Percentiles rank a stretch among this genome's conserved stretches.
Evolutionary conservation across 495 filamentous ascomycete species (phyloP).

Genomic region (Lophiostoma macrostomum): DNA sequence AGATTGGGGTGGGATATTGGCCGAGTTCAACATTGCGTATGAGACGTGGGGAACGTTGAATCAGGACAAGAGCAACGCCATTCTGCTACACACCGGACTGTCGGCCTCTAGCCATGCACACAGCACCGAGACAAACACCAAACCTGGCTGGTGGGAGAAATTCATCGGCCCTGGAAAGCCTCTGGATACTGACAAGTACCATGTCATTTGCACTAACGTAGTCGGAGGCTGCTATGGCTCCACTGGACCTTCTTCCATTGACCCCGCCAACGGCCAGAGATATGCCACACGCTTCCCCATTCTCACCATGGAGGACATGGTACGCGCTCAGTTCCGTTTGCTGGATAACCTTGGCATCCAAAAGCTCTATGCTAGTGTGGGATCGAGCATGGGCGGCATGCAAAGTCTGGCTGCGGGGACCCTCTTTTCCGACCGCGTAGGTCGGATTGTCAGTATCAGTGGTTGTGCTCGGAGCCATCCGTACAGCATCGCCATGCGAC

Average conservation of each 20-base stretch:
- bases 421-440: constrained; percentile 75
- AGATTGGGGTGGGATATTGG: constrained; percentile 89
- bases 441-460: constrained; percentile 81
- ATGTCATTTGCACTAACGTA: constrained; percentile 94
- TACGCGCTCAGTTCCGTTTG: constrained; percentile 87
- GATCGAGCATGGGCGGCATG: constrained; percentile 98
- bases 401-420: constrained; percentile 90
- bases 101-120: constrained; percentile 95
- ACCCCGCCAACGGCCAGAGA: constrained; percentile 80
- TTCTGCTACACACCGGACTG: constrained; percentile 89
- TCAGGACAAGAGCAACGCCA: constrained; percentile 76
- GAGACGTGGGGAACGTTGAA: constrained; percentile 92
- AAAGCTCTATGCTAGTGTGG: constrained; percentile 87
- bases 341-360: constrained; percentile 75
- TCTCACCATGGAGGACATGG: constrained; percentile 96
- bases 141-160: constrained; percentile 98
- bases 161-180: constrained; percentile 90
- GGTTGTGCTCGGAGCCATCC: constrained; percentile 95
- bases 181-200: constrained; percentile 87
- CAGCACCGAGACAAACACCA: constrained; percentile 77
- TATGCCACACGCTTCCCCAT: constrained; percentile 98
- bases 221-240: constrained; percentile 95
- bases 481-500: constrained; percentile 98
- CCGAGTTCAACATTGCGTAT: constrained; percentile 84
- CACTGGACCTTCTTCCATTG: constrained; percentile 83